Percentiles rank a stretch among this genome's conserved stretches.
Evolutionary conservation across 2,329 filamentous ascomycete species (phyloP).

Genomic region (Aplosporella prunicola): DNA sequence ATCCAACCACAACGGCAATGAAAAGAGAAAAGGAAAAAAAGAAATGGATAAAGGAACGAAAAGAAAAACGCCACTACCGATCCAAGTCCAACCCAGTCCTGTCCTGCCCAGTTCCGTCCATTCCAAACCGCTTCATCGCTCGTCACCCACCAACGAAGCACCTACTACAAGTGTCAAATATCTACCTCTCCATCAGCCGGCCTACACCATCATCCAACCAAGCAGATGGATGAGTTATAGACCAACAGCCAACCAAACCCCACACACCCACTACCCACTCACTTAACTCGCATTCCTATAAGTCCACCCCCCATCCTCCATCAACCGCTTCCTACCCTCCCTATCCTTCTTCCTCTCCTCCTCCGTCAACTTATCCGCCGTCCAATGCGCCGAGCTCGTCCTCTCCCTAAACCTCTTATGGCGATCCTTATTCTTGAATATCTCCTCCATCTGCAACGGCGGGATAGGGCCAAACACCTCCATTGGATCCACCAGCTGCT

Average conservation of each 20-base stretch:
- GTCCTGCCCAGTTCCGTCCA: no score
- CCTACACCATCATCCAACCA: not conserved
- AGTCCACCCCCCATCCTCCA: constrained; percentile 72
- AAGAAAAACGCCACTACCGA: no score
- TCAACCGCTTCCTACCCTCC: constrained; percentile 67
- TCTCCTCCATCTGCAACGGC: constrained; percentile 89
- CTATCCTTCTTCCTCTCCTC: constrained; percentile 77
- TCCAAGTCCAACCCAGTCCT: no score
- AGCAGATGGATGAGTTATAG: not conserved
- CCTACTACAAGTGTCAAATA: no score
- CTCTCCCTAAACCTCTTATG: constrained; percentile 81
- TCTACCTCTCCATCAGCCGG: not conserved
- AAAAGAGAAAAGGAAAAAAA: no score
- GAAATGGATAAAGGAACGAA: no score
- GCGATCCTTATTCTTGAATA: constrained; percentile 83
- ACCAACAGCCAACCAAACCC: not conserved
- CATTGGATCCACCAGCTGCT: constrained; percentile 78
- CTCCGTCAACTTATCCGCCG: constrained; percentile 71
- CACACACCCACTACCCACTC: not conserved
- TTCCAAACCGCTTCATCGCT: no score
- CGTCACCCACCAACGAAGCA: no score
- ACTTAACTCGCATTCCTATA: constrained; percentile 1
- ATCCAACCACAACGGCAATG: no score
- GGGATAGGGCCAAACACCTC: constrained; percentile 81
- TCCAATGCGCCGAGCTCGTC: constrained; percentile 94